A percentile compares a stretch with the other conserved stretches of the same genome.
Conservation (phyloP, 116 monocot species). For the Iris pallida region DNA sequence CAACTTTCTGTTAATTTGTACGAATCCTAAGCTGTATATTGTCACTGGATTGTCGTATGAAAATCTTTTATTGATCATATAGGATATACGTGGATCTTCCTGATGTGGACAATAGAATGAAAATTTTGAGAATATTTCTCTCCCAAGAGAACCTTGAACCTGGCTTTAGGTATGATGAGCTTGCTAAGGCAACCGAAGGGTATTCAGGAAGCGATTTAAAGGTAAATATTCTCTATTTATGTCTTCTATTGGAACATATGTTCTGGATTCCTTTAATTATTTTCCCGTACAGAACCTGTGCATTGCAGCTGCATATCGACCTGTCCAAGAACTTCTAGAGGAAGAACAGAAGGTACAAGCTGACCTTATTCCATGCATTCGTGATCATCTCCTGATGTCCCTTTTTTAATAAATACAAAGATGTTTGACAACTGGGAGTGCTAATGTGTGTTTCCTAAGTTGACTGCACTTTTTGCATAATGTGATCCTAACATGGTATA, state of each 20-base stretch:
- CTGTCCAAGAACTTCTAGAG: conserved; percentile 90
- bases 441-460: too few relatives aligned
- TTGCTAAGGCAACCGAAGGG: conserved; percentile 92
- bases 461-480: too few relatives aligned
- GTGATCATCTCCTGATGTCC: too few relatives aligned
- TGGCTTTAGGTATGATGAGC: conserved; percentile 59
- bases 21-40: too few relatives aligned
- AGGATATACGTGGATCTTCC: conserved; percentile 97
- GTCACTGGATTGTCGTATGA: too few relatives aligned
- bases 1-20: neutral
- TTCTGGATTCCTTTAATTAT: conserved; percentile 11
- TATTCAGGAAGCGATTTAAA: conserved; percentile 99
- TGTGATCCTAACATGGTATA: too few relatives aligned
- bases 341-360: conserved; percentile 70
- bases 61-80: conserved; percentile 6
- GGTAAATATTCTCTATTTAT: conserved; percentile 25
- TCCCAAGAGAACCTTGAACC: conserved; percentile 72
- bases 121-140: conserved; percentile 82
- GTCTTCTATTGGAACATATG: neutral
- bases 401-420: too few relatives aligned
- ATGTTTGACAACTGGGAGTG: too few relatives aligned
- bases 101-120: conserved; percentile 73
- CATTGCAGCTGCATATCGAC: conserved; percentile 90
- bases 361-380: too few relatives aligned
- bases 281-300: conserved; percentile 71